Conservation (phyloP, 495 filamentous ascomycete species). For the Amphirosellinia nigrospora region DNA sequence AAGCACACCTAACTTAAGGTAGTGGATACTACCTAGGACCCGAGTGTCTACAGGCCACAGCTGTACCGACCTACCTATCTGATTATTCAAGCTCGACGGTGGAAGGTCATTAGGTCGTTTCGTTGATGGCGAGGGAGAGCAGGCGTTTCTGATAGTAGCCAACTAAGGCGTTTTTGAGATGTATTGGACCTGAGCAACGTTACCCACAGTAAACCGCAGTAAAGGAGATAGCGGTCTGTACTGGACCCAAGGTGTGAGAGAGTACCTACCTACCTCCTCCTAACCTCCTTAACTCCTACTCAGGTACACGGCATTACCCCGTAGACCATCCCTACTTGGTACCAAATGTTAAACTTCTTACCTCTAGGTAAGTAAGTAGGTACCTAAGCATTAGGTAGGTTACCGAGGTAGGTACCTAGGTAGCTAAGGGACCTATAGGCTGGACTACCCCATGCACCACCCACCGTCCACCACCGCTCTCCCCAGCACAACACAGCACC, state of each 20-base stretch:
- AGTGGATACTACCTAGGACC: neutral
- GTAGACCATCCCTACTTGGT: neutral
- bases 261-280: neutral
- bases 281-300: no score
- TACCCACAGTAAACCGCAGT: neutral
- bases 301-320: neutral
- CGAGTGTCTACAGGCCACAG: neutral
- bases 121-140: neutral
- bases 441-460: neutral
- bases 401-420: no score
- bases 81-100: neutral
- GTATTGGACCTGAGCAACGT: neutral
- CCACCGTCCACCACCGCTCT: neutral
- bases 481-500: neutral
- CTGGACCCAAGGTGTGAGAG: neutral
- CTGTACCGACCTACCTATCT: neutral
- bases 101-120: neutral
- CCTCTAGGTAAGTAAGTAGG: no score
- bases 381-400: no score
- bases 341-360: no score
- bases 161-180: slow-evolving; percentile 6
- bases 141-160: neutral
- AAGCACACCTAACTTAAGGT: neutral
- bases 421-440: neutral
- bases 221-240: slow-evolving; percentile 6